phyloP scores from a whole-genome alignment of 192 early-diverging fungal genomes.

The Coemansia sp. region DNA sequence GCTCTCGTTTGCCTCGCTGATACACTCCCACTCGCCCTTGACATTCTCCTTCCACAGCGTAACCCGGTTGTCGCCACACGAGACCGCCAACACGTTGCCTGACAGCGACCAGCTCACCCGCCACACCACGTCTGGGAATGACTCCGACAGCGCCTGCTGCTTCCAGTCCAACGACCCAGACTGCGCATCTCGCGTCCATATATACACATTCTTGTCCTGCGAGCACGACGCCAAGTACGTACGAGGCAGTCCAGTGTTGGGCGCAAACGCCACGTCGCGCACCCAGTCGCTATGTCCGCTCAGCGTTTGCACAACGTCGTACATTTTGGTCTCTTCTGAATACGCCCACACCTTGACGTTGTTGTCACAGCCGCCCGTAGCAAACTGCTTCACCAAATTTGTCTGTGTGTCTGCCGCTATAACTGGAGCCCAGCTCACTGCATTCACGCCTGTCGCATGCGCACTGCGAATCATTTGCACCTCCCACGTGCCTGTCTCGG shows the following conservation, averaged over 20 bases:
- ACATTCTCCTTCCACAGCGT: constrained; percentile 96
- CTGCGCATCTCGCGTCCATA: constrained; percentile 86
- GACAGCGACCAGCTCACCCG: constrained; percentile 95
- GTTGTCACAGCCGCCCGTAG: constrained; percentile 95
- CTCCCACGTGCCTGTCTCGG: constrained; percentile 90
- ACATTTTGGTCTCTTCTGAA: constrained; percentile 74
- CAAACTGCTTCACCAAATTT: constrained; percentile 74
- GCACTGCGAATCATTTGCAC: constrained; percentile 70
- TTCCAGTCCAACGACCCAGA: constrained; percentile 65
- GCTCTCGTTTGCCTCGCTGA: constrained; percentile 69
- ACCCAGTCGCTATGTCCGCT: constrained; percentile 98
- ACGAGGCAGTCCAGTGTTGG: constrained; percentile 87
- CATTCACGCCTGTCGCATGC: constrained; percentile 88
- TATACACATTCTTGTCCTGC: constrained; percentile 94
- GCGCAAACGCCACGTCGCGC: constrained; percentile 95
- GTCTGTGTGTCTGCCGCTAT: constrained; percentile 62
- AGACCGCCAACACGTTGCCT: constrained; percentile 96
- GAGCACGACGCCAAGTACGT: constrained; percentile 92
- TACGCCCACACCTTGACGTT: constrained; percentile 88
- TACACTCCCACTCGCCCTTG: constrained; percentile 85
- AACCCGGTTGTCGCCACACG: constrained; percentile 87
- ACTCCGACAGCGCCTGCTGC: constrained; percentile 70
- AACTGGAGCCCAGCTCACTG: constrained; percentile 95
- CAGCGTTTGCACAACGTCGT: constrained; percentile 77
- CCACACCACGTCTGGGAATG: constrained; percentile 97